Percentiles rank a stretch among this genome's conserved stretches.
These are phyloP conservation scores for Pleurotus ostreatus DNA, from an alignment of 768 basidiomycete genomes.

Conservation along the genomic window DNA sequence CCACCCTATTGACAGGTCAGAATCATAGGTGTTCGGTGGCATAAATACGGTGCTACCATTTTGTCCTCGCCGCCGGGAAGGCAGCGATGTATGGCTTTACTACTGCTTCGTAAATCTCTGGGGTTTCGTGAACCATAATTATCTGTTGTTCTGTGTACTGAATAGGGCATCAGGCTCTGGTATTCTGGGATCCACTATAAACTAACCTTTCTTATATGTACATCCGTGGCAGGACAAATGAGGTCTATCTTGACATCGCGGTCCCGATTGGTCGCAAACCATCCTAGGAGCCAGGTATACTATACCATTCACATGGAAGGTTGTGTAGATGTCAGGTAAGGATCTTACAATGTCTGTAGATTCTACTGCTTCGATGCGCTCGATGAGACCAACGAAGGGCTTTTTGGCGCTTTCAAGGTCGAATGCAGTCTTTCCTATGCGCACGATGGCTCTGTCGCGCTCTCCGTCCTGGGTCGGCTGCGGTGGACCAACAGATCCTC, in stretches of 20 bases:
- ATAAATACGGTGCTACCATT: constrained; percentile 51
- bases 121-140: constrained; percentile 79
- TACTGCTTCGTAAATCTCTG: constrained; percentile 63
- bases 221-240: constrained; percentile 85
- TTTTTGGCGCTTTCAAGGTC: constrained; percentile 32
- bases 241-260: constrained; percentile 80
- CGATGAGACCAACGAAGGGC: constrained; percentile 36
- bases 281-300: constrained; percentile 83
- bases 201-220: constrained; percentile 78
- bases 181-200: not conserved
- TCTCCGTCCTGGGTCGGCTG: constrained; percentile 10
- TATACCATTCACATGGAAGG: constrained; percentile 22
- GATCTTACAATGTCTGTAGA: constrained; percentile 64
- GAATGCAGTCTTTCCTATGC: constrained; percentile 74
- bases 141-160: constrained; percentile 77
- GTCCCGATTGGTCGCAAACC: constrained; percentile 44
- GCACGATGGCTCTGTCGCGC: constrained; percentile 59
- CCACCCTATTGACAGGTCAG: constrained; percentile 54
- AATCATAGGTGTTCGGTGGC: not conserved
- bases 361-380: constrained; percentile 44
- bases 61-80: constrained; percentile 71
- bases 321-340: not conserved
- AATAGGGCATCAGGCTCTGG: not conserved
- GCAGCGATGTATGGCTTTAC: constrained; percentile 77
- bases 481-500: constrained; percentile 12